Conservation (phyloP, 352 stramenopile species). For the Phytophthora macrochlamydospora region DNA sequence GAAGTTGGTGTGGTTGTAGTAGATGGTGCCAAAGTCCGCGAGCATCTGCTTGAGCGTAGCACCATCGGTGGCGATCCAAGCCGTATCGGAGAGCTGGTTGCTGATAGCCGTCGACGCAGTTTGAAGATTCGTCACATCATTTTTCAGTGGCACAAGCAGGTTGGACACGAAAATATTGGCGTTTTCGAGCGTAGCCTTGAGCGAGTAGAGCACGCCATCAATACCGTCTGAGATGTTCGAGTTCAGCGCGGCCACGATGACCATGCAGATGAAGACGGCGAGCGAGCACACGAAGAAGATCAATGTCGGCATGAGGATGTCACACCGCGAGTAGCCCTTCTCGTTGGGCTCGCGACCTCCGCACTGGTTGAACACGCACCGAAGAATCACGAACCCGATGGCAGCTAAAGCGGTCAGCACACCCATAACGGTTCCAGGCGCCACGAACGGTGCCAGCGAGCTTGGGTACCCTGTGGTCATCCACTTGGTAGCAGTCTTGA, state of each 20-base stretch:
- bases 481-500: slow-evolving; percentile 65
- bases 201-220: slow-evolving; percentile 61
- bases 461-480: slow-evolving; percentile 70
- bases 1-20: slow-evolving; percentile 60
- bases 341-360: slow-evolving; percentile 74
- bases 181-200: slow-evolving; percentile 78
- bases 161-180: slow-evolving; percentile 78
- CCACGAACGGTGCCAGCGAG: slow-evolving; percentile 70
- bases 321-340: slow-evolving; percentile 82
- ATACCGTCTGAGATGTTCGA: slow-evolving; percentile 80
- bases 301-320: slow-evolving; percentile 69
- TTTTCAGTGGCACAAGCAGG: slow-evolving; percentile 53
- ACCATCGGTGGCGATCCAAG: slow-evolving; percentile 58
- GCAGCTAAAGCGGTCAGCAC: slow-evolving; percentile 64
- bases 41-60: slow-evolving; percentile 64
- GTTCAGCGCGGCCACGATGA: slow-evolving; percentile 78
- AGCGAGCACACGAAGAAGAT: slow-evolving; percentile 69
- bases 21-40: slow-evolving; percentile 56
- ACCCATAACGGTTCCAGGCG: slow-evolving; percentile 72
- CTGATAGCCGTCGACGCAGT: slow-evolving; percentile 49
- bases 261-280: slow-evolving; percentile 81
- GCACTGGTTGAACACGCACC: slow-evolving; percentile 84
- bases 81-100: slow-evolving; percentile 43
- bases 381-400: slow-evolving; percentile 68
- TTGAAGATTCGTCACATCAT: slow-evolving; percentile 45